These are phyloP conservation scores for Arthrobotrys entomopaga DNA, from an alignment of 2,329 filamentous ascomycete species.

Conservation along the genomic window DNA sequence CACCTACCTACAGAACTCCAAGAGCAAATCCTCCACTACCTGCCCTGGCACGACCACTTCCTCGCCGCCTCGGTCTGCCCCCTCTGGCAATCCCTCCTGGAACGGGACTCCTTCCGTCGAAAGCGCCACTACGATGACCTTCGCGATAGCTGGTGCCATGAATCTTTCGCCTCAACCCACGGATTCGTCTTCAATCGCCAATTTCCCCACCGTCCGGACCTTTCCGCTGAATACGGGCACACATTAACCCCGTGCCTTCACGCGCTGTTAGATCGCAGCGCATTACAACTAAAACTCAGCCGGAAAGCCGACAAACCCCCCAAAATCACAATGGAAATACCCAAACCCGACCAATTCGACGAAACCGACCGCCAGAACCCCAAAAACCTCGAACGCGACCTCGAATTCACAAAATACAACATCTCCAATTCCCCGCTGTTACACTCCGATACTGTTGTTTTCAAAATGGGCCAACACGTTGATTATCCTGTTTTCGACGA, in stretches of 20 bases:
- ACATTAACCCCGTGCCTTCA: constrained; percentile 13
- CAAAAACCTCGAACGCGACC: not conserved
- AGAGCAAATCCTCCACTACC: constrained; percentile 36
- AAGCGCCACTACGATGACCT: constrained; percentile 36
- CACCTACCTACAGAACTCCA: constrained; percentile 38
- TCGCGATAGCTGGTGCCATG: constrained; percentile 15
- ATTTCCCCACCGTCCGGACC: constrained; percentile 6
- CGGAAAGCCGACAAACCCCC: not conserved
- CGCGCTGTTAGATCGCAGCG: constrained; percentile 18
- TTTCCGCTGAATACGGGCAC: not conserved
- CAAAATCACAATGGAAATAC: constrained; percentile 26
- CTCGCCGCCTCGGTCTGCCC: constrained; percentile 26
- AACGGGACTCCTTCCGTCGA: constrained; percentile 22
- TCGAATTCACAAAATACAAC: constrained; percentile 7
- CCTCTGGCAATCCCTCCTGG: constrained; percentile 21
- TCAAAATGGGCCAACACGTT: constrained; percentile 5
- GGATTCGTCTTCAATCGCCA: constrained; percentile 23
- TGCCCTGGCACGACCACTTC: constrained; percentile 45
- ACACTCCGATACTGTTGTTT: constrained; percentile 29
- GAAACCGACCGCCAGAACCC: not conserved
- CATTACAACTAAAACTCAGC: constrained; percentile 14
- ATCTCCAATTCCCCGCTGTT: constrained; percentile 22
- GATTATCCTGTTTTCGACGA: constrained; percentile 38
- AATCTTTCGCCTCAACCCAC: not conserved
- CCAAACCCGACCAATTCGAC: constrained; percentile 12